Evolutionary conservation across 371 early-diverging fungal species (phyloP).

Genomic region (Blakeslea trispora): DNA sequence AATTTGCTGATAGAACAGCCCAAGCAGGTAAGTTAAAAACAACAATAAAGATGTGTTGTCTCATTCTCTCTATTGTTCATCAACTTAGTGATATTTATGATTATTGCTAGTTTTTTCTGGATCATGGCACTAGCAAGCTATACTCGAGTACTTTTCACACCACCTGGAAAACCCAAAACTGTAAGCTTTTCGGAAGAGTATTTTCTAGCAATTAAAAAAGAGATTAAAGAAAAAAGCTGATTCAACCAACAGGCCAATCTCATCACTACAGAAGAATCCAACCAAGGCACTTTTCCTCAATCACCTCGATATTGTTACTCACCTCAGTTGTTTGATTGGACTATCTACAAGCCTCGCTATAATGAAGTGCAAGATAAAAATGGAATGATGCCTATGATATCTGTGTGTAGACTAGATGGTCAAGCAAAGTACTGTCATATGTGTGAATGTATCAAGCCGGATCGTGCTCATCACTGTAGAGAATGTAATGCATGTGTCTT

Average conservation of each 20-base stretch:
- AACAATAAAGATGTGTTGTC: neutral
- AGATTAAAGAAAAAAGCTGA: no score
- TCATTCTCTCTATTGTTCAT: no score
- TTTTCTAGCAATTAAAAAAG: no score
- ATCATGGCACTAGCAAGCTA: constrained; percentile 48
- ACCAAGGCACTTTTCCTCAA: constrained; percentile 9
- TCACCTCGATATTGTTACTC: constrained; percentile 37
- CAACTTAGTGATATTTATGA: constrained; percentile 43
- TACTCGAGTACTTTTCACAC: constrained; percentile 44
- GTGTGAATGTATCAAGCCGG: constrained; percentile 61
- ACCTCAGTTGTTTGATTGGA: constrained; percentile 27
- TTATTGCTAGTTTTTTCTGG: constrained; percentile 47
- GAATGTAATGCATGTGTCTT: constrained; percentile 65
- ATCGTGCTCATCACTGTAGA: constrained; percentile 65
- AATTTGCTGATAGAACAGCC: constrained; percentile 17
- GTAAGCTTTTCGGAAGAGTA: no score
- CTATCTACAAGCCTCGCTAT: constrained; percentile 16
- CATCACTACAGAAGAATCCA: constrained; percentile 6
- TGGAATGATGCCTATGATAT: constrained; percentile 38
- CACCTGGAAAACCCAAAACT: constrained; percentile 50
- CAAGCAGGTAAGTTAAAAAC: constrained; percentile 32
- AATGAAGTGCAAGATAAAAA: constrained; percentile 5
- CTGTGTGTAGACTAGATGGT: constrained; percentile 52
- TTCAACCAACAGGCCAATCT: no score
- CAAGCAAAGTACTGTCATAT: constrained; percentile 54